These are phyloP conservation scores for Tagetes patula DNA, from an alignment of 129 eudicot genomes.

Conservation along the genomic window DNA sequence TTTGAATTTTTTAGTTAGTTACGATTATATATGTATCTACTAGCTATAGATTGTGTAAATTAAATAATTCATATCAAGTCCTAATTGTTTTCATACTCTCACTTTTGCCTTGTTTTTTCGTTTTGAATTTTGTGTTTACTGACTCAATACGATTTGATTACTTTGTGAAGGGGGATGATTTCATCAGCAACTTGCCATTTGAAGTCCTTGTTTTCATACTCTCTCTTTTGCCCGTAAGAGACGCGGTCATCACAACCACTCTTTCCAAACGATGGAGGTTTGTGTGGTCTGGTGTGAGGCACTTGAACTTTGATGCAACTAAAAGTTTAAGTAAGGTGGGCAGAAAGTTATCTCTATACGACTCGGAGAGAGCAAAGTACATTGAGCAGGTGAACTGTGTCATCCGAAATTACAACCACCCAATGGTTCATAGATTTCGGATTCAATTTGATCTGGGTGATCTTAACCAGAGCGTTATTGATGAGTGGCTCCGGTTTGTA, in stretches of 20 bases:
- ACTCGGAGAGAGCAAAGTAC: conserved; percentile 22
- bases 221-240: conserved; percentile 36
- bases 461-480: background rate
- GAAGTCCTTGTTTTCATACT: conserved; percentile 40
- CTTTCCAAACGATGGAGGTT: conserved; percentile 40
- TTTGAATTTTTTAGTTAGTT: too few relatives aligned
- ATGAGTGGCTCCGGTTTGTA: conserved; percentile 16
- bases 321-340: conserved; percentile 19
- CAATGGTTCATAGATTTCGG: background rate
- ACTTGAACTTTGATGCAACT: conserved; percentile 38
- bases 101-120: too few relatives aligned
- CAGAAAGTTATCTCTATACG: background rate
- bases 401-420: conserved; percentile 22
- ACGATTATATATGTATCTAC: too few relatives aligned
- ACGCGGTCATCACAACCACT: conserved; percentile 41
- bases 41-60: too few relatives aligned
- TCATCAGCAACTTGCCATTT: conserved; percentile 39
- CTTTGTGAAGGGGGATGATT: conserved; percentile 20
- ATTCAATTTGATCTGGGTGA: conserved; percentile 1
- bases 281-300: conserved; percentile 33
- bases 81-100: too few relatives aligned
- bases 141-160: background rate
- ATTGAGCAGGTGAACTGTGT: conserved; percentile 42
- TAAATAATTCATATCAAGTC: too few relatives aligned
- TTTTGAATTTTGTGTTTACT: background rate